Conservation (phyloP, 331 rosid genomes). For the Spiraea crenata region DNA sequence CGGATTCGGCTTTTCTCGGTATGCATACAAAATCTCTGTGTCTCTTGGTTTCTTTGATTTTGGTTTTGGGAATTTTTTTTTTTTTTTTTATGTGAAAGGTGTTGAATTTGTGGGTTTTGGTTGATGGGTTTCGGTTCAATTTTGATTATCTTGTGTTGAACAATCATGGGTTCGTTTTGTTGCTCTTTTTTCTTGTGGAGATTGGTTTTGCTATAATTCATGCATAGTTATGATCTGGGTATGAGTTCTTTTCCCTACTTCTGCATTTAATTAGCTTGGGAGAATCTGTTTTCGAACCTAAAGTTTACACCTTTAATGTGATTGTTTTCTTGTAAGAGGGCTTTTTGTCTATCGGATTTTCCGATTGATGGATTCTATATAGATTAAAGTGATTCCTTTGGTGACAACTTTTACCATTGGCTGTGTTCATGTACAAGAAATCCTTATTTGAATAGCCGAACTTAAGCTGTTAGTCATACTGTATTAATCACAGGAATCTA, state of each 20-base stretch:
- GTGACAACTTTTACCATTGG: neutral
- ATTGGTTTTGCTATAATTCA: neutral
- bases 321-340: neutral
- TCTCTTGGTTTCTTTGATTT: neutral
- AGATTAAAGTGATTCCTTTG: neutral
- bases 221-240: neutral
- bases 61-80: neutral
- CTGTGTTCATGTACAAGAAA: neutral
- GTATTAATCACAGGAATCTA: neutral
- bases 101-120: neutral
- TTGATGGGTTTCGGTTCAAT: neutral
- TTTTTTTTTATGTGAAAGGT: neutral
- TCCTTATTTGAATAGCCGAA: neutral
- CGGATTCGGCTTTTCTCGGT: constrained; percentile 23
- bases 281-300: neutral
- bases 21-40: neutral
- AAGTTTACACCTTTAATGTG: neutral
- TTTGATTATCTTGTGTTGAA: constrained; percentile 2
- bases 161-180: constrained; percentile 5
- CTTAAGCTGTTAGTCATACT: neutral
- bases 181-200: neutral
- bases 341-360: neutral
- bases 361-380: neutral
- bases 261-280: neutral
- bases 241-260: neutral